These are phyloP conservation scores for Exophiala lecanii-corni DNA, from an alignment of 2,329 filamentous ascomycete genomes.

Conservation along the genomic window DNA sequence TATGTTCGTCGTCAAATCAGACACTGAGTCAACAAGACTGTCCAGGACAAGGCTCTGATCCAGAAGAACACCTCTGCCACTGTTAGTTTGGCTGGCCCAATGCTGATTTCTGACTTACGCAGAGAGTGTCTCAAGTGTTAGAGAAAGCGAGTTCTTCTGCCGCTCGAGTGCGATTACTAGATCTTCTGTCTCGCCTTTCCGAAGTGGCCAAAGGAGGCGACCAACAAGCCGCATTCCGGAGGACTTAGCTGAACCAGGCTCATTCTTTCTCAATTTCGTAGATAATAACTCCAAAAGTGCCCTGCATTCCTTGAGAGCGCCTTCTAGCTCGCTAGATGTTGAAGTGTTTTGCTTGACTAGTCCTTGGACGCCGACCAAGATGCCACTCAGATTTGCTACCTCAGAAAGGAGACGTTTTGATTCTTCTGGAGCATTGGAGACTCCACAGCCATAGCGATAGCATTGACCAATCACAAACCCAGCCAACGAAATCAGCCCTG, in stretches of 20 bases:
- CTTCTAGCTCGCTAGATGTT: constrained; percentile 5
- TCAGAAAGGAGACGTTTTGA: constrained; percentile 14
- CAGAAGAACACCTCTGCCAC: constrained; percentile 11
- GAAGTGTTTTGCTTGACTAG: constrained; percentile 8
- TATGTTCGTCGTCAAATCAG: constrained; percentile 9
- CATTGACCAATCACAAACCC: constrained; percentile 14
- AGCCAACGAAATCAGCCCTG: constrained; percentile 23
- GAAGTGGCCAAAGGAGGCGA: constrained; percentile 16
- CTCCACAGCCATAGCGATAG: constrained; percentile 19
- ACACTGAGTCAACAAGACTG: constrained; percentile 8
- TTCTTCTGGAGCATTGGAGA: constrained; percentile 17
- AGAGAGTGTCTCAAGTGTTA: constrained; percentile 12
- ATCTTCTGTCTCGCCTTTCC: constrained; percentile 13
- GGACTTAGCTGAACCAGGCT: constrained; percentile 1
- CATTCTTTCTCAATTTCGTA: constrained; percentile 8
- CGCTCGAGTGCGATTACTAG: constrained; percentile 10
- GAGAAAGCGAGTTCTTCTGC: constrained; percentile 16
- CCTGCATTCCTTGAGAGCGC: constrained; percentile 5
- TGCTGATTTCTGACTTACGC: too few relatives aligned
- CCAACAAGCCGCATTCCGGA: constrained; percentile 6
- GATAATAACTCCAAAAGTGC: constrained; percentile 5
- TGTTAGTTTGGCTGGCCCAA: too few relatives aligned
- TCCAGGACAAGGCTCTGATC: constrained; percentile 10
- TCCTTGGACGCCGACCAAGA: constrained; percentile 15
- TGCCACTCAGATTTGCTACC: constrained; percentile 16